Evolutionary conservation across 2,329 filamentous ascomycete genomes (phyloP).

Genomic region (Ramularia endophylla): DNA sequence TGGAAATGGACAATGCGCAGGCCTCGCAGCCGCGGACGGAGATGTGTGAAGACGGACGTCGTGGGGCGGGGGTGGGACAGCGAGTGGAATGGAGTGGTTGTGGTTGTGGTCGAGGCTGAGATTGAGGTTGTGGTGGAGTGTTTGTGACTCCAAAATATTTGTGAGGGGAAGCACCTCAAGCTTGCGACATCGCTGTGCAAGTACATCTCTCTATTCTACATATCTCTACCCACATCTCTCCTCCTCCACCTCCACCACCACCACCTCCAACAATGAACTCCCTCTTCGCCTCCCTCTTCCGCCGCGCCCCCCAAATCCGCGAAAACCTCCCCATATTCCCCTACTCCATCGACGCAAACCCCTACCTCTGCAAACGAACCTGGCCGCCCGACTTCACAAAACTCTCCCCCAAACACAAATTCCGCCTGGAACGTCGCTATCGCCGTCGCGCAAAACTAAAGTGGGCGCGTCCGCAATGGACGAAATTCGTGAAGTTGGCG

Average conservation of each 20-base stretch:
- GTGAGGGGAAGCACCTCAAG: too few relatives aligned
- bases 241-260: not conserved
- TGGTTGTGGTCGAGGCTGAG: not conserved
- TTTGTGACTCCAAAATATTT: too few relatives aligned
- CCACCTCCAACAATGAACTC: conserved; percentile 21
- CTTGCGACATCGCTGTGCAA: too few relatives aligned
- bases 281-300: conserved; percentile 23
- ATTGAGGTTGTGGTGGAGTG: too few relatives aligned
- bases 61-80: too few relatives aligned
- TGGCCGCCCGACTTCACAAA: conserved; percentile 74
- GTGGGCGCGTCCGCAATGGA: conserved; percentile 57
- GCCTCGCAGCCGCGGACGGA: conserved; percentile 28
- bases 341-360: conserved; percentile 45
- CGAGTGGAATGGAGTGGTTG: too few relatives aligned
- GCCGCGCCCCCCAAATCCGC: conserved; percentile 16
- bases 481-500: conserved; percentile 57
- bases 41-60: conserved; percentile 18
- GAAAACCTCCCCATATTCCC: conserved; percentile 21
- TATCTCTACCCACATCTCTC: too few relatives aligned
- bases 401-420: conserved; percentile 65
- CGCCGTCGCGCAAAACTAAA: conserved; percentile 62
- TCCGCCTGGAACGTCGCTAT: conserved; percentile 72
- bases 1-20: conserved; percentile 18
- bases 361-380: conserved; percentile 61
- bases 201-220: too few relatives aligned